phyloP scores from a whole-genome alignment of 2,329 filamentous ascomycete genomes.

The Ceratocystis huliohia region DNA sequence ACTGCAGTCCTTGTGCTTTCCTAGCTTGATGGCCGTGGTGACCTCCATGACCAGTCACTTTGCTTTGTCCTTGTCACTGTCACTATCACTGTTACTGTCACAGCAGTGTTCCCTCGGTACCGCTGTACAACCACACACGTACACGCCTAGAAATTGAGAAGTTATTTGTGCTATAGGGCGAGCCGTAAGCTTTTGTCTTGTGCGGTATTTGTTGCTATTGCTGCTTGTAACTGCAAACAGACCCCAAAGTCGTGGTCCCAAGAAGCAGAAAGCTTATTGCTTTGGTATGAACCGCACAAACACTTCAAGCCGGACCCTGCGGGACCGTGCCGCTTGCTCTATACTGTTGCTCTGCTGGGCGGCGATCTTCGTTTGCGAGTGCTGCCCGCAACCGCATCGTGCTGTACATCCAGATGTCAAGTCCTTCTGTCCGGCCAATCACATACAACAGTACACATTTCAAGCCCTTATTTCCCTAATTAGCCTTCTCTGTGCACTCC shows the following conservation, averaged over 20 bases:
- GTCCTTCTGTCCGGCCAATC: neutral
- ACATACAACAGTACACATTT: neutral
- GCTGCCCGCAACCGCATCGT: neutral
- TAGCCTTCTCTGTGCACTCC: neutral
- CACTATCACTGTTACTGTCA: conserved; percentile 3
- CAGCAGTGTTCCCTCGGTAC: neutral
- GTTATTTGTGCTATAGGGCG: neutral
- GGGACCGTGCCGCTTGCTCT: neutral
- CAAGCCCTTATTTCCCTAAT: neutral
- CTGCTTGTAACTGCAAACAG: neutral
- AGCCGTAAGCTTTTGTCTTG: neutral
- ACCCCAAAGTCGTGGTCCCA: neutral
- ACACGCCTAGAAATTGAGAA: neutral
- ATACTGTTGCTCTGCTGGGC: neutral
- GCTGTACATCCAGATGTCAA: neutral
- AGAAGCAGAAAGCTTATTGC: neutral
- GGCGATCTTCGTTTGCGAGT: neutral
- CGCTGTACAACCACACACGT: neutral
- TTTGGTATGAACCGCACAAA: no score
- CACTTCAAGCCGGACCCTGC: no score
- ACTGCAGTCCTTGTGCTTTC: neutral
- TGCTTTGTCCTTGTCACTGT: neutral
- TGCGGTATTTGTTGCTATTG: neutral
- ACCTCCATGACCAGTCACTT: neutral
- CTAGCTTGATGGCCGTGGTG: neutral